Evolutionary conservation across 306 rosid species (phyloP).

Genomic region (Pyrus betulifolia): DNA sequence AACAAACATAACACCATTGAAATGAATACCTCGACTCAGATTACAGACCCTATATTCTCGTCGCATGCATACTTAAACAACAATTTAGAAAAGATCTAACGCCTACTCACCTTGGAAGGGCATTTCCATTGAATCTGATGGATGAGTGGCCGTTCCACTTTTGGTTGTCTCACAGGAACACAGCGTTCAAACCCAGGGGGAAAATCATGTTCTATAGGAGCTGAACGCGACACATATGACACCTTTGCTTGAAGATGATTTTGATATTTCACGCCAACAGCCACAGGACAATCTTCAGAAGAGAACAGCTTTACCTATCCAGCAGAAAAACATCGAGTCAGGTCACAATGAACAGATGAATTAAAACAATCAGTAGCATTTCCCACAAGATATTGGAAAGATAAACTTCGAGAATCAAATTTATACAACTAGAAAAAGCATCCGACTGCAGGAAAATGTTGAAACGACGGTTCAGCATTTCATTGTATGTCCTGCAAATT

Average conservation of each 20-base stretch:
- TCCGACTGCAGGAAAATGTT: neutral
- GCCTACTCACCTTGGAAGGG: constrained; percentile 52
- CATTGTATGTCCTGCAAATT: too few relatives aligned
- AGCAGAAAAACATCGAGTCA: neutral
- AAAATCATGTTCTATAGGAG: constrained; percentile 21
- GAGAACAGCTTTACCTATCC: constrained; percentile 49
- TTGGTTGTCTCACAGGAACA: constrained; percentile 18
- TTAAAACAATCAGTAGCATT: neutral
- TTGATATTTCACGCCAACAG: constrained; percentile 30
- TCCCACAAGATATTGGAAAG: neutral
- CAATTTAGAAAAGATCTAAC: neutral
- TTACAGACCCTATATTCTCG: neutral
- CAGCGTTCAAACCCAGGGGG: constrained; percentile 68
- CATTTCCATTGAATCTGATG: constrained; percentile 46
- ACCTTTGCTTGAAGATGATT: constrained; percentile 42
- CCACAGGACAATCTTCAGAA: constrained; percentile 49
- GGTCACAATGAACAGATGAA: neutral
- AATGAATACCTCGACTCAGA: neutral
- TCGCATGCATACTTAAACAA: neutral
- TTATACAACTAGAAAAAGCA: neutral
- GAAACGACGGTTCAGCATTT: too few relatives aligned
- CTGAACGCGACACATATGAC: constrained; percentile 28
- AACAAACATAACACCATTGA: neutral
- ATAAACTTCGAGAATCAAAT: neutral
- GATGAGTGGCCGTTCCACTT: constrained; percentile 9